Percentiles rank a stretch among this genome's conserved stretches.
Conservation (phyloP, 345 rosid species). For the Citrus hindsii region DNA sequence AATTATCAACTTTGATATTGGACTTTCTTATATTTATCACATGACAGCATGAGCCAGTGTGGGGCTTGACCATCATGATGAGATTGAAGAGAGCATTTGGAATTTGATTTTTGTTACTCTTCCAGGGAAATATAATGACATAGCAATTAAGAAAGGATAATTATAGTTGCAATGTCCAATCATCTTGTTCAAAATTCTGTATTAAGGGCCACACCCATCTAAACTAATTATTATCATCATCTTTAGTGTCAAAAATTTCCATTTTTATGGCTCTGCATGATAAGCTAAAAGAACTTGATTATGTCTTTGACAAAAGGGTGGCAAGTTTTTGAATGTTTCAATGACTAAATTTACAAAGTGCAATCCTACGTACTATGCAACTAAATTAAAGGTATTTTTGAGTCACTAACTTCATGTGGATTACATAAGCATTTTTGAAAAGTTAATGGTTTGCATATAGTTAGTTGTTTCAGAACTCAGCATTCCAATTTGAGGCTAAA, state of each 20-base stretch:
- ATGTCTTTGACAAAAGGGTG: slow-evolving; percentile 15
- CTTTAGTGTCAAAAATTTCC: neutral
- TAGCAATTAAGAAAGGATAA: neutral
- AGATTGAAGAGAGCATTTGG: neutral
- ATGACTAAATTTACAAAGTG: slow-evolving; percentile 1
- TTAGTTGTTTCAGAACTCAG: slow-evolving; percentile 23
- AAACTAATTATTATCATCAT: slow-evolving; percentile 1
- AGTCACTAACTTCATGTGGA: slow-evolving; percentile 2
- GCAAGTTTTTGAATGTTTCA: neutral
- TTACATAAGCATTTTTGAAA: slow-evolving; percentile 10
- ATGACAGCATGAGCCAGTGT: slow-evolving; percentile 8
- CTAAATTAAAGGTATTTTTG: neutral
- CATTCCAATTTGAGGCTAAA: slow-evolving; percentile 19
- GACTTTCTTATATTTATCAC: slow-evolving; percentile 21
- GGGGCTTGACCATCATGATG: slow-evolving; percentile 12
- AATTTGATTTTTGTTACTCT: neutral
- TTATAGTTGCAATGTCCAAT: neutral
- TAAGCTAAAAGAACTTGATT: slow-evolving; percentile 16
- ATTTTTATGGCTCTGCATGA: neutral
- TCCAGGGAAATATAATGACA: neutral
- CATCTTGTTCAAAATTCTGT: neutral
- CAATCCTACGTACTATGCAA: slow-evolving; percentile 10
- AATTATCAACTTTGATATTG: slow-evolving; percentile 4
- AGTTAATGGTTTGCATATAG: neutral
- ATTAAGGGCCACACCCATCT: neutral